phyloP scores from a whole-genome alignment of 1,284 basidiomycete genomes.

The Fomitiporia mediterranea region DNA sequence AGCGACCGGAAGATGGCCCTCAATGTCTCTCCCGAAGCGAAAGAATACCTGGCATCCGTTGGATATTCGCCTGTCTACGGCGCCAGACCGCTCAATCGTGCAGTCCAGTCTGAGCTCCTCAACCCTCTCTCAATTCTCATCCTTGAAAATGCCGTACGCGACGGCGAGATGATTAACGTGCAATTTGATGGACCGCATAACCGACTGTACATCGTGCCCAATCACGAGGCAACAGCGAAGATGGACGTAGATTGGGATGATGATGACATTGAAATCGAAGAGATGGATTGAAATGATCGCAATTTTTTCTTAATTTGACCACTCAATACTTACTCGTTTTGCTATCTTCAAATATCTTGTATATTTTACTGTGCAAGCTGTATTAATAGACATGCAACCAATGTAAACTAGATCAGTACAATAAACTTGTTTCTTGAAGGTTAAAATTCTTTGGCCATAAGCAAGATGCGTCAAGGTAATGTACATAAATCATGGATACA shows the following conservation, averaged over 20 bases:
- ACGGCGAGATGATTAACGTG: conserved; percentile 76
- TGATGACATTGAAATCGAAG: conserved; percentile 67
- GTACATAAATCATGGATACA: too few relatives aligned
- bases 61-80: conserved; percentile 87
- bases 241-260: conserved; percentile 62
- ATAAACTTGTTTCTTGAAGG: neutral
- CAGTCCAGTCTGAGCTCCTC: conserved; percentile 90
- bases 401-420: neutral
- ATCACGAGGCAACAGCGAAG: conserved; percentile 63
- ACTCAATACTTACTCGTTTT: neutral
- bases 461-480: too few relatives aligned
- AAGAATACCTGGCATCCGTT: conserved; percentile 77
- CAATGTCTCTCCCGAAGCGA: conserved; percentile 71
- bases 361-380: too few relatives aligned
- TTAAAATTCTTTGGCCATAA: too few relatives aligned
- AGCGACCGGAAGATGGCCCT: conserved; percentile 76
- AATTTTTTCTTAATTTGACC: neutral
- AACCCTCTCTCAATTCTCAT: conserved; percentile 90
- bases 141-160: conserved; percentile 78
- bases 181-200: conserved; percentile 84
- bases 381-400: neutral
- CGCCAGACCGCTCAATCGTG: conserved; percentile 87
- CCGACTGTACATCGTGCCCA: conserved; percentile 75
- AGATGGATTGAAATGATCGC: conserved; percentile 55
- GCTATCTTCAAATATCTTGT: too few relatives aligned